Evolutionary conservation across 176 grass and related monocot species (phyloP), one percentile per base, ranked within the genome.

Genomic region (Ampelocalamus luodianensis): DNA sequence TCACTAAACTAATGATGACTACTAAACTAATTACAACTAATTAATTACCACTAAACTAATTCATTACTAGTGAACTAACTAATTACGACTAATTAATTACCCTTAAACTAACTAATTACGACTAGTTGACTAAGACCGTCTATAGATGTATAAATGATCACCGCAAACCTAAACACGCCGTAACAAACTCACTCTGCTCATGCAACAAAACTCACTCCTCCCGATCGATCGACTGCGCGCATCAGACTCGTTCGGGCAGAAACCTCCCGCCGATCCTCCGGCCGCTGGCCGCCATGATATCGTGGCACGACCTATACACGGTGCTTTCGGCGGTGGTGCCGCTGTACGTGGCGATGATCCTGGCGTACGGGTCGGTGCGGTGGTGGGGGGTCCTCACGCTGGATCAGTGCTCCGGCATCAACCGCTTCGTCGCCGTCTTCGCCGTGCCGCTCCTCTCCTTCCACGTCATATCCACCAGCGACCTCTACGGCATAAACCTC

Each of bases 401-500:
- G 44, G 94, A 93, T 12, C 93, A 93, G 87, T 95, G 93, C 85
- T 50, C 83, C 50, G 94, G 91, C 75, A 93, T 93, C 64, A 93
- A 91, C 77, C 94, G 91, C 67, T 96, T 93, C 51, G 94, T 96
- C 20, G 88, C 93, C 56, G 85, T 89, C 45, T 93, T 95, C 46
- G 93, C 93, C 17, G 94, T 96, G 5, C 94, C 91, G 26, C 91
- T 96, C 13, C 94, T 96, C 45, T 96, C 94, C 67, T 91, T 96
- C 88, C 84, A 87, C 77, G 74, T 89, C 83, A 96, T 96, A 78
- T 91, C 94, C 74, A 73, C 6, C 86, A 93, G 89, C 72, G 8
- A 95, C 72, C 88, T 58, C 27, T 96, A 91, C 65, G 81, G 32
- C 54, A 96, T 96, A 91, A 87, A 96, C 80, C 70, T 89, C 72